Conservation (phyloP, 2,329 filamentous ascomycete species). For the Colletotrichum shisoi region DNA sequence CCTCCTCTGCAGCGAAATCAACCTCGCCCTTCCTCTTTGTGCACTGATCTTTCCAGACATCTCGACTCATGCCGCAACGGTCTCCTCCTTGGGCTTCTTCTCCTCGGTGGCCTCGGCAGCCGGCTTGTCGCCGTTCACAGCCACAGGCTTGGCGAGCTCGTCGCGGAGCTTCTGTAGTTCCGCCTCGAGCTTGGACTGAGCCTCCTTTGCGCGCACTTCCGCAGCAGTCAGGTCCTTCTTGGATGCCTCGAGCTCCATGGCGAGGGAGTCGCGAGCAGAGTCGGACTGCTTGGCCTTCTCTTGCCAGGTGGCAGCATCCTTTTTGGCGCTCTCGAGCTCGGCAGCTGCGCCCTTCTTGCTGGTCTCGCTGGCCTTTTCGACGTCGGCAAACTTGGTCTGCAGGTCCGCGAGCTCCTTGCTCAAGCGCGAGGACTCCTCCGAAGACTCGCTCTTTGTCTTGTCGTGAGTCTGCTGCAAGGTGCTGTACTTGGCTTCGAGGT, state of each 20-base stretch:
- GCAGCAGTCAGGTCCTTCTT: slow-evolving; percentile 42
- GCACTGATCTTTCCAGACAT: slow-evolving; percentile 18
- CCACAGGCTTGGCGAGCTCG: slow-evolving; percentile 48
- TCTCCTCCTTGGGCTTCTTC: slow-evolving; percentile 39
- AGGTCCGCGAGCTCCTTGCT: slow-evolving; percentile 30
- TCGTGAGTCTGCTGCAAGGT: slow-evolving; percentile 40
- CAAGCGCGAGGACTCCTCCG: slow-evolving; percentile 29
- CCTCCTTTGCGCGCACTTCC: slow-evolving; percentile 38
- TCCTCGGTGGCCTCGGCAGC: slow-evolving; percentile 44
- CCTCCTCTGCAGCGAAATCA: background rate
- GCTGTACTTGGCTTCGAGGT: slow-evolving; percentile 36
- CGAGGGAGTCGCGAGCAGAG: slow-evolving; percentile 17
- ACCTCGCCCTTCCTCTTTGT: slow-evolving; percentile 20
- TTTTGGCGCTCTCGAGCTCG: slow-evolving; percentile 34
- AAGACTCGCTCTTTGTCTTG: slow-evolving; percentile 37
- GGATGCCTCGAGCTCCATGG: slow-evolving; percentile 41
- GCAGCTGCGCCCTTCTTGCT: slow-evolving; percentile 10
- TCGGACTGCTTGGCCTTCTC: slow-evolving; percentile 26
- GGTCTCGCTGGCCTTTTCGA: slow-evolving; percentile 32
- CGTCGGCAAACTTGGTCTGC: slow-evolving; percentile 27
- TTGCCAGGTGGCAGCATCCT: slow-evolving; percentile 29
- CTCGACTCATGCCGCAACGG: slow-evolving; percentile 27
- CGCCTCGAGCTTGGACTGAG: slow-evolving; percentile 31
- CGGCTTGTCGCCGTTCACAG: slow-evolving; percentile 50
- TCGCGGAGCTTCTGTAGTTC: slow-evolving; percentile 46